A percentile compares a stretch with the other conserved stretches of the same genome.
phyloP scores from a whole-genome alignment of 441 rosid species.

The Theobroma grandiflorum region DNA sequence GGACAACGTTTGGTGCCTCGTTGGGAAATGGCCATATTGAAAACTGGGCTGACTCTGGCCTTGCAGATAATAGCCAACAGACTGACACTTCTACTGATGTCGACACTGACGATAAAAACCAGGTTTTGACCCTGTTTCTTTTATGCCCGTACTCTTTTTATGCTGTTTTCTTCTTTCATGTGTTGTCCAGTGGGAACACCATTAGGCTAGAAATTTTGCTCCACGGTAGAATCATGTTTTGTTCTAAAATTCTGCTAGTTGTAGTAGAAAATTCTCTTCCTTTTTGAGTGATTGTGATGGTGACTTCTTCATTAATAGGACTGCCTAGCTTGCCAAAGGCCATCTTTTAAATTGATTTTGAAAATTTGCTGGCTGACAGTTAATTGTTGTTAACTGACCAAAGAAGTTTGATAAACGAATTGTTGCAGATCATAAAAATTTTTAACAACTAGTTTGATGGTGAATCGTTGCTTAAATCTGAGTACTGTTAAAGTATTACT shows the following conservation, averaged over 20 bases:
- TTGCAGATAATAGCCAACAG: constrained; percentile 91
- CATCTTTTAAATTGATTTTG: background rate
- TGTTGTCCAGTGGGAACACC: constrained; percentile 39
- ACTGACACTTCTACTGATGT: constrained; percentile 98
- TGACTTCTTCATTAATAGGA: background rate
- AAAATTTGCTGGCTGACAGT: background rate
- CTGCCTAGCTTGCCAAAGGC: background rate
- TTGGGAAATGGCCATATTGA: constrained; percentile 69
- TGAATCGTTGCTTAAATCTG: constrained; percentile 1
- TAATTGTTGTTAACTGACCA: background rate
- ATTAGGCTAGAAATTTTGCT: background rate
- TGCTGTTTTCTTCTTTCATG: constrained; percentile 15
- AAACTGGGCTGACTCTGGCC: constrained; percentile 90
- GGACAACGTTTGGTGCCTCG: constrained; percentile 50
- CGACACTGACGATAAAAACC: constrained; percentile 86
- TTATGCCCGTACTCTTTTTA: background rate
- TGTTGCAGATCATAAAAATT: background rate
- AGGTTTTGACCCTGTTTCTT: constrained; percentile 56
- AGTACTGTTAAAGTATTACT: background rate
- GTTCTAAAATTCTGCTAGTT: constrained; percentile 7
- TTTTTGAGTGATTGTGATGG: background rate
- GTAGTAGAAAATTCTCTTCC: background rate
- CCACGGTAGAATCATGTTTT: constrained; percentile 15
- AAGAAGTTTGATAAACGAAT: background rate
- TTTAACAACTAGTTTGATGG: background rate